phyloP scores from a whole-genome alignment of 208 protist genomes.

The Trypanosoma lewisi region DNA sequence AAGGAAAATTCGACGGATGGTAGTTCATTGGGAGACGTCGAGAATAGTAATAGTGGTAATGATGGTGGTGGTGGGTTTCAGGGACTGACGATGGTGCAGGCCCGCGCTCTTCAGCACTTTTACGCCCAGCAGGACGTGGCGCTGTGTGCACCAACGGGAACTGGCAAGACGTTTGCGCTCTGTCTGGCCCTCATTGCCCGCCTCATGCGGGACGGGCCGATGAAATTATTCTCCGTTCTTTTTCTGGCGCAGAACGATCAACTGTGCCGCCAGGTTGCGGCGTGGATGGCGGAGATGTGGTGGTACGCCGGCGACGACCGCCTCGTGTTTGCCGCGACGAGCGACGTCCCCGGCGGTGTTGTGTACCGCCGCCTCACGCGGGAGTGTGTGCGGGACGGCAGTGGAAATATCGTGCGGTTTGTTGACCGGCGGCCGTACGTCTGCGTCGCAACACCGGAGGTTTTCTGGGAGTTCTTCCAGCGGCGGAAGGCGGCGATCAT shows the following conservation, averaged over 20 bases:
- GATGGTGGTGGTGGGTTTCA: constrained; percentile 15
- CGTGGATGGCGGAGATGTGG: constrained; percentile 88
- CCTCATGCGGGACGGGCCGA: constrained; percentile 85
- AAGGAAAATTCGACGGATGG: background rate
- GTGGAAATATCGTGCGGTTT: constrained; percentile 32
- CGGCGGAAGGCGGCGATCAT: constrained; percentile 49
- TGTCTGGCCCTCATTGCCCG: constrained; percentile 79
- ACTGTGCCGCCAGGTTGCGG: constrained; percentile 77
- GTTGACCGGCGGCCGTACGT: constrained; percentile 82
- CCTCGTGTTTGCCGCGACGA: constrained; percentile 74
- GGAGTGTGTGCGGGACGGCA: constrained; percentile 50
- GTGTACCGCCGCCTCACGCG: constrained; percentile 79
- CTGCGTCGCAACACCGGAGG: constrained; percentile 70
- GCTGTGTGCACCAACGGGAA: constrained; percentile 87
- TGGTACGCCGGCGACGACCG: constrained; percentile 85
- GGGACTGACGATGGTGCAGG: constrained; percentile 80
- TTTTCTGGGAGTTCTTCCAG: constrained; percentile 72
- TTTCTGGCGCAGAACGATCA: constrained; percentile 77
- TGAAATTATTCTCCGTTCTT: constrained; percentile 82
- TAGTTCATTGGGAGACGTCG: constrained; percentile 14
- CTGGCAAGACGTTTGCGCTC: constrained; percentile 86
- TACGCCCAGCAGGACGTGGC: constrained; percentile 84
- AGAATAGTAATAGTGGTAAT: constrained; percentile 10
- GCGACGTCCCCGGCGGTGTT: constrained; percentile 41
- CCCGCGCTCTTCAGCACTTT: constrained; percentile 82